Evolutionary conservation across 345 rosid species (phyloP).

Genomic region (Cardamine occulta): DNA sequence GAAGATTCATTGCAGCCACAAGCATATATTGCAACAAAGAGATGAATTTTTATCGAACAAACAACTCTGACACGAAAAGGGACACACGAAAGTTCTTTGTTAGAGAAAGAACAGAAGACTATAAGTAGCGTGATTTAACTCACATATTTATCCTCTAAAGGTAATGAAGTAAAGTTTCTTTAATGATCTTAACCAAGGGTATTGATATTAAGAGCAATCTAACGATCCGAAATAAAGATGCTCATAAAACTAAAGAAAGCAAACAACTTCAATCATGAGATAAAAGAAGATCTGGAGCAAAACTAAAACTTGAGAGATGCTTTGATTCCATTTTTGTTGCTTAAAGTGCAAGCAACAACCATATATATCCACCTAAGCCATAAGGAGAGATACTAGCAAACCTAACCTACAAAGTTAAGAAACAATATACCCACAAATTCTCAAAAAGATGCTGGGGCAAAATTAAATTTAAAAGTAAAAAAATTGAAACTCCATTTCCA

Average conservation of each 20-base stretch:
- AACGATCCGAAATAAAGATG: not conserved
- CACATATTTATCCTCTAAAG: slow-evolving; percentile 2
- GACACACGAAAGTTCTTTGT: not conserved
- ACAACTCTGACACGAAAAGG: not conserved
- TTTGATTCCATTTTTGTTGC: slow-evolving; percentile 19
- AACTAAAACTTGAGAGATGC: slow-evolving; percentile 3
- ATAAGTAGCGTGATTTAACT: not conserved
- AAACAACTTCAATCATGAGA: not conserved
- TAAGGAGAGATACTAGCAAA: not conserved
- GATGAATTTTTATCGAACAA: not conserved
- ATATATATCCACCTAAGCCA: slow-evolving; percentile 15
- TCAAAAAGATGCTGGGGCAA: slow-evolving; percentile 19
- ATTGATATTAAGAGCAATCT: not conserved
- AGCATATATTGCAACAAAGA: not conserved
- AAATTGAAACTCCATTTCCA: not conserved
- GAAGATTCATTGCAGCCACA: slow-evolving; percentile 6
- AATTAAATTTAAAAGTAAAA: not conserved
- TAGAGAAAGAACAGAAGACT: not conserved
- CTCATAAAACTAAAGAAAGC: not conserved
- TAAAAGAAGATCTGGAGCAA: slow-evolving; percentile 2
- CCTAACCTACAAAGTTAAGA: slow-evolving; percentile 1
- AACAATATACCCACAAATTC: slow-evolving; percentile 12
- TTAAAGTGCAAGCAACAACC: slow-evolving; percentile 40
- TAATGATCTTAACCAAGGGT: not conserved
- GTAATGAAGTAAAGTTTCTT: not conserved